A percentile compares a stretch with the other conserved stretches of the same genome.
Evolutionary conservation across 2,329 filamentous ascomycete genomes (phyloP).

Genomic region (Sporothrix sp.): DNA sequence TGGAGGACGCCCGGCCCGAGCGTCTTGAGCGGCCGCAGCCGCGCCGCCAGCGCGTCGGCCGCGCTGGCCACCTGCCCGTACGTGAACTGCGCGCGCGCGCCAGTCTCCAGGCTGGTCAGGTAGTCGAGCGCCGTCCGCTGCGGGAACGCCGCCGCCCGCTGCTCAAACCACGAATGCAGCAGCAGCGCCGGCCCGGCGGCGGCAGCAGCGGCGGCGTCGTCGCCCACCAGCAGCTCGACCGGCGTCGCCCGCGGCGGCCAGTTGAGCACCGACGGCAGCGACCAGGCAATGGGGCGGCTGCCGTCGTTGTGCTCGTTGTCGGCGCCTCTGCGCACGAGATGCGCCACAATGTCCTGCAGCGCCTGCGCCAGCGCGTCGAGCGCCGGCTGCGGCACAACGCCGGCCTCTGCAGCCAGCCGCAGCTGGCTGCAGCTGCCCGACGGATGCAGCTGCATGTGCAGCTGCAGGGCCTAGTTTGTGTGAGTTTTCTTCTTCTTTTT

Average conservation of each 20-base stretch:
- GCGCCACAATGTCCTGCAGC: background rate
- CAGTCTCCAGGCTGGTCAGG: background rate
- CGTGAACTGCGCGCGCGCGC: background rate
- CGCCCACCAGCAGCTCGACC: background rate
- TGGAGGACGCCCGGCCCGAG: background rate
- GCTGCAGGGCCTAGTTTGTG: background rate
- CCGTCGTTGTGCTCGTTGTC: background rate
- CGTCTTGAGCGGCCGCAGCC: background rate
- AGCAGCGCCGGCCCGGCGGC: background rate
- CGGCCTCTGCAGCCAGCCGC: background rate
- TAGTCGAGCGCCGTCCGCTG: background rate
- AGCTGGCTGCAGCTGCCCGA: no score
- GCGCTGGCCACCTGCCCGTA: background rate
- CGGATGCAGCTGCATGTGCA: background rate
- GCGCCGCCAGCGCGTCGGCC: background rate
- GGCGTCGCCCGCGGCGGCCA: conserved; percentile 6
- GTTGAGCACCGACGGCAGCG: conserved; percentile 11
- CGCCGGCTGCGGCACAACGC: background rate
- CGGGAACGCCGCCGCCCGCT: background rate
- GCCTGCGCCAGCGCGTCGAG: background rate
- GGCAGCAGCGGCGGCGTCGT: background rate
- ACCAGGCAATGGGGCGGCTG: background rate
- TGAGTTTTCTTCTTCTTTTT: background rate
- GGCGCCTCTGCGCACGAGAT: no score
- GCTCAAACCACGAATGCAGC: conserved; percentile 1